Conservation (phyloP, 2,329 filamentous ascomycete species). For the Dactylellina cionopaga region DNA sequence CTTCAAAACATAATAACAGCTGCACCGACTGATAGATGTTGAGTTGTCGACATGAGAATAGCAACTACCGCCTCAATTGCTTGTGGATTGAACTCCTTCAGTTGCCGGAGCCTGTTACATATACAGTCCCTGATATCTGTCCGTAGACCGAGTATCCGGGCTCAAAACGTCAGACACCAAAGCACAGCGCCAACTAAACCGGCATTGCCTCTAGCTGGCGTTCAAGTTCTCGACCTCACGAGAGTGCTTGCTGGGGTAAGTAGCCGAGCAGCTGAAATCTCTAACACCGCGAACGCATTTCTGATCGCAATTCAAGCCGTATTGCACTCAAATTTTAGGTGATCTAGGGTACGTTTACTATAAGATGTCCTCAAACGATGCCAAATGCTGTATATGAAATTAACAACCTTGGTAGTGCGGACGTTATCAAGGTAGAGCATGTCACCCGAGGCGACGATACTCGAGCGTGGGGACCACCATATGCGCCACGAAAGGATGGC, state of each 20-base stretch:
- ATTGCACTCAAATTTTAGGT: conserved; percentile 95
- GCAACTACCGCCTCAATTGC: not conserved
- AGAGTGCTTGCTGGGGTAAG: conserved; percentile 91
- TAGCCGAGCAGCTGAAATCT: conserved; percentile 55
- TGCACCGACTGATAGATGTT: too few species aligned
- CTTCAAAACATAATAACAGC: too few species aligned
- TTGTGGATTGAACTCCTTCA: not conserved
- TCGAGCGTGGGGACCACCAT: conserved; percentile 94
- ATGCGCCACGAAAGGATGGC: conserved; percentile 72
- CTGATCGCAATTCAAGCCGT: conserved; percentile 68
- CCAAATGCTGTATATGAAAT: not conserved
- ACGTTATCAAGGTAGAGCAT: conserved; percentile 97
- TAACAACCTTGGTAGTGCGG: conserved; percentile 70
- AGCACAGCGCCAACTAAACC: conserved; percentile 35
- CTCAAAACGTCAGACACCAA: conserved; percentile 13
- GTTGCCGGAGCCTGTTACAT: not conserved
- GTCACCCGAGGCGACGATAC: conserved; percentile 92
- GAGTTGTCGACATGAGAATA: conserved; percentile 2
- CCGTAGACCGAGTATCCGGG: not conserved
- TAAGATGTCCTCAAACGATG: conserved; percentile 27
- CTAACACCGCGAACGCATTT: conserved; percentile 15
- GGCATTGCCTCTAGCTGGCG: conserved; percentile 76
- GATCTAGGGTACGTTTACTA: conserved; percentile 76
- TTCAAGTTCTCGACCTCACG: conserved; percentile 94
- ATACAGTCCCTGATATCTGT: not conserved